A percentile compares a stretch with the other conserved stretches of the same genome.
Conservation (phyloP, 108 stramenopile species). For the Pseudonitzschia pungens region DNA sequence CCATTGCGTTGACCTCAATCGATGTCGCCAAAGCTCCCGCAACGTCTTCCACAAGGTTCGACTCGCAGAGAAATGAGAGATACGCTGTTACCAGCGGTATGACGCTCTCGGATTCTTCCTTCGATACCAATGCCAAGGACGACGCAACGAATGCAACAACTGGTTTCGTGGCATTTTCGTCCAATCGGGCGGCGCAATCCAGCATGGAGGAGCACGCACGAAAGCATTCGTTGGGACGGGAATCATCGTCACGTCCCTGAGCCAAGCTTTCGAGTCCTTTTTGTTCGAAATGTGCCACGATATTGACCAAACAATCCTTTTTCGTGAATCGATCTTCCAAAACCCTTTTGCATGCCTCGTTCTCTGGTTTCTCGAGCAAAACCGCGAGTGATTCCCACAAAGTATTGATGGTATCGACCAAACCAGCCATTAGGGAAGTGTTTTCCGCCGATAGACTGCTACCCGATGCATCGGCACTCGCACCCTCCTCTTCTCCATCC, state of each 20-base stretch:
- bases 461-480: slow-evolving; percentile 13
- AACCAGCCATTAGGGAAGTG: slow-evolving; percentile 56
- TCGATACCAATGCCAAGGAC: slow-evolving; percentile 2
- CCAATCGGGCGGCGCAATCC: slow-evolving; percentile 54
- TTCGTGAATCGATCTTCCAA: slow-evolving; percentile 57
- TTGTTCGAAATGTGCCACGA: slow-evolving; percentile 62
- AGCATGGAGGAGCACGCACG: slow-evolving; percentile 61
- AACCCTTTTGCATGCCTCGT: slow-evolving; percentile 36
- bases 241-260: slow-evolving; percentile 16
- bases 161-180: slow-evolving; percentile 34
- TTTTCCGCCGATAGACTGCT: slow-evolving; percentile 38
- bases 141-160: slow-evolving; percentile 42
- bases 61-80: slow-evolving; percentile 63
- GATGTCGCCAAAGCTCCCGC: slow-evolving; percentile 52
- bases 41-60: slow-evolving; percentile 66
- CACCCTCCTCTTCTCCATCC: slow-evolving; percentile 5
- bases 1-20: slow-evolving; percentile 39
- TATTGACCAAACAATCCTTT: slow-evolving; percentile 42
- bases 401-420: slow-evolving; percentile 60
- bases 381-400: slow-evolving; percentile 66
- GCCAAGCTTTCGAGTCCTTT: slow-evolving; percentile 32
- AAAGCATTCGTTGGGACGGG: slow-evolving; percentile 33
- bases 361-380: neutral
- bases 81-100: slow-evolving; percentile 40
- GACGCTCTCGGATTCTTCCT: slow-evolving; percentile 9